phyloP scores from a whole-genome alignment of 164 flowering plant genomes.

The Nelumbo lutea region DNA sequence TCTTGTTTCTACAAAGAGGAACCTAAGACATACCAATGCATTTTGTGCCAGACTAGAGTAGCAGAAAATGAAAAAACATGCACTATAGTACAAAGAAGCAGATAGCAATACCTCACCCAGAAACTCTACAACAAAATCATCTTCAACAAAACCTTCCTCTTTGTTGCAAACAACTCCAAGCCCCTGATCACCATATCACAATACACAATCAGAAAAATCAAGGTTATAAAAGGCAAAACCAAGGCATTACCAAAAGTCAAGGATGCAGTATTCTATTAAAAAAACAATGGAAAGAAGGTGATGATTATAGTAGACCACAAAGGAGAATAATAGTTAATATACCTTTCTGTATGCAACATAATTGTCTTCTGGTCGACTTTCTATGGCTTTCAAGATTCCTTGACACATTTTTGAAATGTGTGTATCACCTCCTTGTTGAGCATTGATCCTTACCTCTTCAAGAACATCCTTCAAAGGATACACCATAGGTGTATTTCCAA shows the following conservation, averaged over 20 bases:
- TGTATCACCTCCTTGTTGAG: slow-evolving; percentile 48
- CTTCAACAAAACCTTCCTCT: slow-evolving; percentile 76
- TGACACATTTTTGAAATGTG: slow-evolving; percentile 52
- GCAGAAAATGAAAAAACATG: neutral
- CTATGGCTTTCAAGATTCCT: slow-evolving; percentile 63
- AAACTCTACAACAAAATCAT: slow-evolving; percentile 98
- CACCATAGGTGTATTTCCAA: slow-evolving; percentile 83
- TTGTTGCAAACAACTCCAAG: slow-evolving; percentile 98
- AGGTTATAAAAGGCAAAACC: neutral
- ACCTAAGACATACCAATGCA: too few species aligned
- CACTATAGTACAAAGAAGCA: neutral
- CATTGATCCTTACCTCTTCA: slow-evolving; percentile 61
- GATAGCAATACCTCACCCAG: slow-evolving; percentile 78
- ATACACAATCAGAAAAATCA: slow-evolving; percentile 4
- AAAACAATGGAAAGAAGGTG: neutral
- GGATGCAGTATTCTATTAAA: neutral
- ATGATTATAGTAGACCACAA: neutral
- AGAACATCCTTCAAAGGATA: slow-evolving; percentile 69
- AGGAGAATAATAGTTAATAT: slow-evolving; percentile 5
- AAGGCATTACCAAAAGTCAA: neutral
- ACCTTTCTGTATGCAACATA: slow-evolving; percentile 99
- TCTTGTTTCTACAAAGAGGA: too few species aligned
- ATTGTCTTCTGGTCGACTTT: slow-evolving; percentile 78
- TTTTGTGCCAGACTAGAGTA: neutral
- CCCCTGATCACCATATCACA: slow-evolving; percentile 48